Base-by-base conservation (phyloP, 345 rosid species). In the Anacardium occidentale region DNA sequence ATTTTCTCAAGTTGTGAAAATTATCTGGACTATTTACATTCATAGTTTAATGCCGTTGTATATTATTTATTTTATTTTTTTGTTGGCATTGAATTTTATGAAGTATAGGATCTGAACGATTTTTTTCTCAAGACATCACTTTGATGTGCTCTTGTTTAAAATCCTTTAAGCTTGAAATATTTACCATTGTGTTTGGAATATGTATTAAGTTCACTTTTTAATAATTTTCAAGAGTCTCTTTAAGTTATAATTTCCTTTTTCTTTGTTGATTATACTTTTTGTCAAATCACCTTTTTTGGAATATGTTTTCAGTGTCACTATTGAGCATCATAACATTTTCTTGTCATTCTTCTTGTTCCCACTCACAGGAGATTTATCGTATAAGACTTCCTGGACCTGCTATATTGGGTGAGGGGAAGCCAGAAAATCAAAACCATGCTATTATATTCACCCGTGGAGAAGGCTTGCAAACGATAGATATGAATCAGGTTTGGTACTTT, bases 351-450 rank as follows among this genome's bases (percentile, higher is more conserved):
- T 62, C 50, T 60, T 61, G 32, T 29, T 29, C 62, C 51, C 22
- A 11, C 47, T 58, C 22, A n/a, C 87, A 96, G 99, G 95, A 91
- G 76, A 88, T 96, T 74, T 96, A 96, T 81, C 80, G 90, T 72
- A 96, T 96, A 63, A 90, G 80, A 79, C 98, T 96, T 80, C 99
- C 99, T 3, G 99, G 99, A 73, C 91, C 91, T 81, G 93, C 99
- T 62, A 96, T 90, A 62, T 80, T 96, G 84, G 99, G 99, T 54
- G 99, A 96, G 81, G 99, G 99, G 69, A 96, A 96, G 80, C 98
- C 99, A 55, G 99, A 96, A 86, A 96, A 96, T 82, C 98, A 96
- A 76, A 93, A 96, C 74, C 98, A 96, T 82, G 99, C 99, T 58
- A 82, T 96, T 75, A 93, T 96, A 20, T 96, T 96, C 75, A 83